These are phyloP conservation scores for Kwoniella shandongensis DNA, from an alignment of 768 basidiomycete genomes.

Conservation along the genomic window DNA sequence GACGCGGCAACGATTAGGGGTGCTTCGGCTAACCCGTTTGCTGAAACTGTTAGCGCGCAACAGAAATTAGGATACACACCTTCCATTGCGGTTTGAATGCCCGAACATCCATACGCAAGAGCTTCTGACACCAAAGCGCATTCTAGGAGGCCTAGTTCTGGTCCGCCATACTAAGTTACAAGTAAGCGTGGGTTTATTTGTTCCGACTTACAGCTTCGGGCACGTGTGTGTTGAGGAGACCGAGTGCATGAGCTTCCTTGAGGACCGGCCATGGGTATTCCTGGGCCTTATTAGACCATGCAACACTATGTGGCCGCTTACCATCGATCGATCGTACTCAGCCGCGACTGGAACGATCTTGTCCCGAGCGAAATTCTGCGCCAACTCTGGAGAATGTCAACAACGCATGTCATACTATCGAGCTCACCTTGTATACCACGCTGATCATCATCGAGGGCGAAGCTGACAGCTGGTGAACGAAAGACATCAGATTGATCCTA, in stretches of 20 bases:
- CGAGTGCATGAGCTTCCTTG: conserved; percentile 54
- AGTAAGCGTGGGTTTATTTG: neutral
- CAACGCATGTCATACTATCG: too few species aligned
- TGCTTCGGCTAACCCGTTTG: conserved; percentile 54
- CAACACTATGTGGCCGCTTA: conserved; percentile 5
- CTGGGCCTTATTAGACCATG: conserved; percentile 12
- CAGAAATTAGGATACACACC: conserved; percentile 21
- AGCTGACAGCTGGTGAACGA: conserved; percentile 32
- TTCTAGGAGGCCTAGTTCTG: conserved; percentile 51
- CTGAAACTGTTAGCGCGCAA: conserved; percentile 18
- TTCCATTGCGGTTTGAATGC: conserved; percentile 55
- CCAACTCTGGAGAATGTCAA: conserved; percentile 36
- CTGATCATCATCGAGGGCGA: conserved; percentile 54
- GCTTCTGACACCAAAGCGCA: conserved; percentile 54
- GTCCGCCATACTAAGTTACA: conserved; percentile 53
- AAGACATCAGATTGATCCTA: neutral
- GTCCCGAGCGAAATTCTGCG: conserved; percentile 41
- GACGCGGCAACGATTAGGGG: conserved; percentile 53
- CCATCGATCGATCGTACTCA: conserved; percentile 54
- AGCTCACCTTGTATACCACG: conserved; percentile 47
- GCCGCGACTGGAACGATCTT: conserved; percentile 53
- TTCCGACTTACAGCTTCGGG: conserved; percentile 49
- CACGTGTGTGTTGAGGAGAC: conserved; percentile 54
- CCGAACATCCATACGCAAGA: conserved; percentile 52
- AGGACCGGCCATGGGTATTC: conserved; percentile 54